These are phyloP conservation scores for Cochlearia excelsa DNA, from an alignment of 345 rosid genomes.

Conservation along the genomic window DNA sequence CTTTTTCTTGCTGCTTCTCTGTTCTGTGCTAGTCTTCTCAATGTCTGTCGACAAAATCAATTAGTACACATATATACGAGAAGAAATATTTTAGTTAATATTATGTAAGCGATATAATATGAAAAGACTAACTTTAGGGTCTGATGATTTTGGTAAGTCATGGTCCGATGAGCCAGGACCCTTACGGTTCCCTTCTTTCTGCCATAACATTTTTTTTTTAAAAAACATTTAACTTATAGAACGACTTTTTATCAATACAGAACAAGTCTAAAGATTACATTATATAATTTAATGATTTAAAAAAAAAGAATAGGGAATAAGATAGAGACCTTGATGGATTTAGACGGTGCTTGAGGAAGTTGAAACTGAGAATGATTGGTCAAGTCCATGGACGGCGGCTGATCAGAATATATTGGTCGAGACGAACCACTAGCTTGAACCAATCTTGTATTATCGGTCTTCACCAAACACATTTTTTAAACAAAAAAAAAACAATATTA, in stretches of 20 bases:
- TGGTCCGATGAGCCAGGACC: constrained; percentile 54
- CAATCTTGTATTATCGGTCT: constrained; percentile 37
- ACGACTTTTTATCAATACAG: not conserved
- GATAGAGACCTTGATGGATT: constrained; percentile 51
- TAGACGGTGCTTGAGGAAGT: constrained; percentile 37
- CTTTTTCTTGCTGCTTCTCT: constrained; percentile 99
- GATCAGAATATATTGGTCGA: constrained; percentile 46
- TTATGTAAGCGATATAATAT: too few species aligned
- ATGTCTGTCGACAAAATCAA: constrained; percentile 43
- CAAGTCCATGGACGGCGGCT: constrained; percentile 61
- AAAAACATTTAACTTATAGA: not conserved
- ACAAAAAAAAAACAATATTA: constrained; percentile 3
- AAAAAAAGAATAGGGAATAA: not conserved
- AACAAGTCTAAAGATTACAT: constrained; percentile 7
- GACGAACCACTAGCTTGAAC: constrained; percentile 49
- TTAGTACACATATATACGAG: constrained; percentile 3
- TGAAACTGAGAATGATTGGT: constrained; percentile 41
- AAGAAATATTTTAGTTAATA: too few species aligned
- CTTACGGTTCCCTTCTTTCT: constrained; percentile 56
- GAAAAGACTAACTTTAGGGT: constrained; percentile 48
- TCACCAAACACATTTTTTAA: constrained; percentile 33
- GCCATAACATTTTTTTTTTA: constrained; percentile 14
- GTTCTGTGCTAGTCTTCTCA: constrained; percentile 98
- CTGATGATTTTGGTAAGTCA: constrained; percentile 60
- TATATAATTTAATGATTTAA: not conserved